Evolutionary conservation across 495 filamentous ascomycete species (phyloP).

Genomic region (Penicillium daleae): DNA sequence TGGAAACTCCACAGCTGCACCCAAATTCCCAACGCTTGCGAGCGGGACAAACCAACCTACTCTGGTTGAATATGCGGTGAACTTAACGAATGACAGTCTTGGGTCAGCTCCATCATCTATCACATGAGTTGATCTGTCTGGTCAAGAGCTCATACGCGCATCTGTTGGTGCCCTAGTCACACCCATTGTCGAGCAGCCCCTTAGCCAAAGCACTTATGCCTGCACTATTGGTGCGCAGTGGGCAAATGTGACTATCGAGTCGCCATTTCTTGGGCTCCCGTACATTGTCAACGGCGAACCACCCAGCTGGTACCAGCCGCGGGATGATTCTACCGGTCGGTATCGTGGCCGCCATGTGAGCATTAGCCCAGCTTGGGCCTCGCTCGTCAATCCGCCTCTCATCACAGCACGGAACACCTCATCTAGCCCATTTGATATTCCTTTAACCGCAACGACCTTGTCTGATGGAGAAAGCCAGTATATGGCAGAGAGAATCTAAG

Average conservation of each 20-base stretch:
- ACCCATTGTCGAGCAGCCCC: not conserved
- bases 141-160: not conserved
- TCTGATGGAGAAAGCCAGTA: constrained; percentile 3
- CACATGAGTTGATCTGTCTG: not conserved
- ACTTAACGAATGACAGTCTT: not conserved
- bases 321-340: not conserved
- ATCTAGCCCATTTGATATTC: constrained; percentile 4
- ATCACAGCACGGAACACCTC: constrained; percentile 3
- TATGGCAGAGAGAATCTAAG: constrained; percentile 5
- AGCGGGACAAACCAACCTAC: not conserved
- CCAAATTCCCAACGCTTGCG: constrained; percentile 4
- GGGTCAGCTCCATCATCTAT: constrained; percentile 3
- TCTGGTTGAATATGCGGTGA: constrained; percentile 1
- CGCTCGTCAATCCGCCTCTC: constrained; percentile 1
- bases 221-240: constrained; percentile 1
- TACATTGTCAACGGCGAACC: constrained; percentile 1
- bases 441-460: not conserved
- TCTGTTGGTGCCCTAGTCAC: not conserved
- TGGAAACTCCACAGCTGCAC: not conserved
- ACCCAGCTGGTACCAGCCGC: constrained; percentile 1
- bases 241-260: not conserved
- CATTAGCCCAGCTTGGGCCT: constrained; percentile 4
- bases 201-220: not conserved
- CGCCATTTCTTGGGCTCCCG: constrained; percentile 1
- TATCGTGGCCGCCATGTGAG: constrained; percentile 1